phyloP scores from a whole-genome alignment of 2,329 filamentous ascomycete species.

The Phyllosticta citriasiana region DNA sequence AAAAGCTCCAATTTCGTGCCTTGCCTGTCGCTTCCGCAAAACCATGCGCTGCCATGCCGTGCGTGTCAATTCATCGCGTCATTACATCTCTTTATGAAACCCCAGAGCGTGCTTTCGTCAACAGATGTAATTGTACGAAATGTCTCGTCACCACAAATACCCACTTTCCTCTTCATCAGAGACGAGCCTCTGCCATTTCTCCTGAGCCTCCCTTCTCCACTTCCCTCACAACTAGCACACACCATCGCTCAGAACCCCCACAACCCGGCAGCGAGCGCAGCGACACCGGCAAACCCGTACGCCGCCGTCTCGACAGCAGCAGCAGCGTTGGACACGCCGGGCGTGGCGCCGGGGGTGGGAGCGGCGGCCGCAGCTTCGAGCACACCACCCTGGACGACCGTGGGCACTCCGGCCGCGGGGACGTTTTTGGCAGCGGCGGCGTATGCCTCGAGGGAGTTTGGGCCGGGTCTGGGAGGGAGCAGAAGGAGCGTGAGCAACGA shows the following conservation, averaged over 20 bases:
- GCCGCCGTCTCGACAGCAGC: slow-evolving; percentile 17
- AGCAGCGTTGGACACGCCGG: slow-evolving; percentile 8
- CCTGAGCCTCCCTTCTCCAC: background rate
- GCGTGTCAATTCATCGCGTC: background rate
- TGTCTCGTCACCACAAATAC: too few relatives aligned
- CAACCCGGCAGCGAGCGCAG: slow-evolving; percentile 2
- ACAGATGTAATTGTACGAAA: too few relatives aligned
- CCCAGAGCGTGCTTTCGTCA: too few relatives aligned
- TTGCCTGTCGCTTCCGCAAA: too few relatives aligned
- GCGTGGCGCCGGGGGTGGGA: slow-evolving; percentile 3
- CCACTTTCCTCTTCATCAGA: too few relatives aligned
- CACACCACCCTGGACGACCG: slow-evolving; percentile 15
- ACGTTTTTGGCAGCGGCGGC: slow-evolving; percentile 16
- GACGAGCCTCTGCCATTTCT: background rate
- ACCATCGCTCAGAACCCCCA: slow-evolving; percentile 2
- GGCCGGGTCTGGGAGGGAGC: background rate
- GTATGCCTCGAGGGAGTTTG: slow-evolving; percentile 15
- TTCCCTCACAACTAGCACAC: background rate
- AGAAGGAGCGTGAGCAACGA: background rate
- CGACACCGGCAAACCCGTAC: background rate
- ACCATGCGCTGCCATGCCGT: background rate
- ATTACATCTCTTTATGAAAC: too few relatives aligned
- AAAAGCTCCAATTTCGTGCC: too few relatives aligned
- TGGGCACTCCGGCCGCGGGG: slow-evolving; percentile 17
- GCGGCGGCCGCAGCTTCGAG: slow-evolving; percentile 14